Evolutionary conservation across 2,329 filamentous ascomycete species (phyloP), one percentile per base, ranked within the genome.

Genomic region (Penicillium sp.): DNA sequence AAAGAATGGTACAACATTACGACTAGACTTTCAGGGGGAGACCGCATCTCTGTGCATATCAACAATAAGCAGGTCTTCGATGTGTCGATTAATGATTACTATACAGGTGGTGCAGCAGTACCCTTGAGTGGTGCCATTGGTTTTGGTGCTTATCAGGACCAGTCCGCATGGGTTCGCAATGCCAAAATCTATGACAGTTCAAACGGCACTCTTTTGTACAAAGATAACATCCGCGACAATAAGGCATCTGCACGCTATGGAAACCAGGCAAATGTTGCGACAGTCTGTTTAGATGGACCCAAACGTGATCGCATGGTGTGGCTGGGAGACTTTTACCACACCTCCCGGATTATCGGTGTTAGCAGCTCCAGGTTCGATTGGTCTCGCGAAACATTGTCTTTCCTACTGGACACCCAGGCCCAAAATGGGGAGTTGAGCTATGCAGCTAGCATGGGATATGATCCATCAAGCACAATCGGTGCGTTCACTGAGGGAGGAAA

Each of bases 281-380:
- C 53, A 23, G 24, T 62, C n/a, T 62, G 61, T 26, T 34, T 65
- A 14, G 83, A 87, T 64, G 84, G 83, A 13, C 81, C 82, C 1
- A 86, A 86, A 64, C 75, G 84, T 28, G 84, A 86, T 61, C 76
- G 82, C 8, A 72, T 83, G 16, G 57, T 62, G 8, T 63, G 59
- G 61, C 49, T 53, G 2, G 61, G 61, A 11, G 61, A 63, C 40
- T 60, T 63, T 18, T 48, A 56, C 14, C 61, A 62, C 21, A 62
- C 61, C 8, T 45, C 49, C 3, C 61, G 61, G 11, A 57, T 63
- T 14, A 53, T 63, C 16, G 40, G 49, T 8, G 48, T 55, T 14
- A 60, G 54, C 14, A 63, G 58, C 14, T 47, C 40, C 19, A 57
- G 59, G 13, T 43, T 34, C 5, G 57, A 63, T 31, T 56, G 55